Evolutionary conservation across 352 stramenopile species (phyloP), one percentile per base, ranked within the genome.

Genomic region (Phytopythium aichiense): DNA sequence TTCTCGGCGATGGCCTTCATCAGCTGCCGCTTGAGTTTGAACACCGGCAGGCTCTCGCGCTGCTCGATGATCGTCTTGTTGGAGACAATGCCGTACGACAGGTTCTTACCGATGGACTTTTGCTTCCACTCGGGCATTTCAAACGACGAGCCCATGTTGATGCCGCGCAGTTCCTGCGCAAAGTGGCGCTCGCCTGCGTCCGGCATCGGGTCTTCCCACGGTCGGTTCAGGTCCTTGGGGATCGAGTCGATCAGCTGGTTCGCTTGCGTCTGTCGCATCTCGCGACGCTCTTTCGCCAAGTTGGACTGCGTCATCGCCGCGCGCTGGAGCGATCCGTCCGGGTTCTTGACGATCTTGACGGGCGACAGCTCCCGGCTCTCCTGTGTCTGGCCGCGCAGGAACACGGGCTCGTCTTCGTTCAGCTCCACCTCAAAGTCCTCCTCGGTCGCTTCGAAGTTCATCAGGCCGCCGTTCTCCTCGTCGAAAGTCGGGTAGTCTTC

Each of bases 341-440:
- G 98, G 74, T 99, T 99, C 68, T 98, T 99, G 2, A 99, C 95
- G 72, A 99, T 99, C 55, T 98, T 97, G 11, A 99, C 84, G 0
- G 97, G 98, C 49, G 94, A 97, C 35, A 99, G 65, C 58, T 99
- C 96, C 7, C 75, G 85, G 61, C 85, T 91, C 48, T 83, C 56
- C 50, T 96, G 84, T 1, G 95, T 98, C 73, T 99, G 96, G 1
- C 97, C 97, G 37, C 86, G 80, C 37, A 99, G 63, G 75, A 99
- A 99, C 0, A 97, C 79, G 16, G 98, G 97, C 69, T 99, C 94
- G 31, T 97, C 84, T 52, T 99, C 96, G 56, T 98, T 98, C 30
- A 99, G 67, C 67, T 99, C 97, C 3, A 99, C 91, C 56, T 95
- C 87, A 64, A 94, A 95, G 63, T 95, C 79, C 48, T 95, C 87